These are phyloP conservation scores for Coelastrella sp. DNA, from an alignment of 139 green algal genomes.

Conservation along the genomic window DNA sequence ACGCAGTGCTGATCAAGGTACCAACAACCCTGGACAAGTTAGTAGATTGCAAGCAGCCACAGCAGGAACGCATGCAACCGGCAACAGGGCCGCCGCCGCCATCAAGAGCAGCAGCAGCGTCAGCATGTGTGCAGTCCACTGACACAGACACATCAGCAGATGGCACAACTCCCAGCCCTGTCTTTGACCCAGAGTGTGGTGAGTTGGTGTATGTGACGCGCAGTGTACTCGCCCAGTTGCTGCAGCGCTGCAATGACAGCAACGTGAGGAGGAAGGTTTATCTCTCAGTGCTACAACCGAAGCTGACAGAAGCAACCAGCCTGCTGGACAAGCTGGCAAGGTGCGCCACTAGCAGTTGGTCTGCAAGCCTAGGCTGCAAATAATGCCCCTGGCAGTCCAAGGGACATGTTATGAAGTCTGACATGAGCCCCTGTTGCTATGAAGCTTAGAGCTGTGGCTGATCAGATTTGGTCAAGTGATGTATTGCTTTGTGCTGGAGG, in stretches of 20 bases:
- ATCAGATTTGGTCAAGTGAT: no score
- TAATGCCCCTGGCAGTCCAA: no score
- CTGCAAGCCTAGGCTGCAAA: no score
- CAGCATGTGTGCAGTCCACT: neutral
- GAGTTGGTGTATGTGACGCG: neutral
- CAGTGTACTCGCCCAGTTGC: neutral
- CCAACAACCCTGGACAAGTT: neutral
- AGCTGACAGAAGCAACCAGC: neutral
- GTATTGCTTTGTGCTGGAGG: no score
- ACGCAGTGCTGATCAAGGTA: neutral
- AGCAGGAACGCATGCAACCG: neutral
- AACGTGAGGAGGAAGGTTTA: constrained; percentile 12
- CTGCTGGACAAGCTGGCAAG: constrained; percentile 32
- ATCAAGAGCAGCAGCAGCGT: neutral
- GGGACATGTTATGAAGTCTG: no score
- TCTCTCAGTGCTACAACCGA: neutral
- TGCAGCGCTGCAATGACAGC: constrained; percentile 6
- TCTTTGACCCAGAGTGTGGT: no score
- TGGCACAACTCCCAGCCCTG: neutral
- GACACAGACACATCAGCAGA: neutral
- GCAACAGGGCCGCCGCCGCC: neutral
- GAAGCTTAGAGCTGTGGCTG: no score
- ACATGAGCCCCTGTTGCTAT: no score
- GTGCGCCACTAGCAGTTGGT: no score
- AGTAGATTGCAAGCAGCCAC: neutral